phyloP scores from a whole-genome alignment of 2,329 filamentous ascomycete species.

The Fusarium udum region DNA sequence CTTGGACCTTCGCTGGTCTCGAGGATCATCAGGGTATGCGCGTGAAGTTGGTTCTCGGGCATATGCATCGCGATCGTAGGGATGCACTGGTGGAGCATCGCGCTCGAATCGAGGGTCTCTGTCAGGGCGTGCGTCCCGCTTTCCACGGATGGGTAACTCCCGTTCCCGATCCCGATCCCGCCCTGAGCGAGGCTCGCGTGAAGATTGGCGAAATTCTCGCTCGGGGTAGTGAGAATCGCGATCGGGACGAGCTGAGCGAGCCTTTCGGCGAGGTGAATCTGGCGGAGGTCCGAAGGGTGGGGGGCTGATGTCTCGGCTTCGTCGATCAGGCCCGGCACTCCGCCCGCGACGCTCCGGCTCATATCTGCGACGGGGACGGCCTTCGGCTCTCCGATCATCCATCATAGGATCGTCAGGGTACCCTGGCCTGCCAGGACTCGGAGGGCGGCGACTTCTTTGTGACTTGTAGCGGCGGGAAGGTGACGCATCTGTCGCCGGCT shows the following conservation, averaged over 20 bases:
- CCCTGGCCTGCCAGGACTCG: constrained; percentile 26
- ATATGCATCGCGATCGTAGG: constrained; percentile 19
- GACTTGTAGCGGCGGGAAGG: constrained; percentile 40
- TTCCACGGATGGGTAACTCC: constrained; percentile 17
- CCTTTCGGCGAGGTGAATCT: constrained; percentile 32
- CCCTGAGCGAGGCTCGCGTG: constrained; percentile 16
- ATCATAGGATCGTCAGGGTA: constrained; percentile 28
- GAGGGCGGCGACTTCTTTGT: constrained; percentile 31
- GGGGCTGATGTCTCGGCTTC: constrained; percentile 25
- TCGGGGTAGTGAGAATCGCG: constrained; percentile 13
- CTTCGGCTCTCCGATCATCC: constrained; percentile 12
- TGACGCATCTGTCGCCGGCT: constrained; percentile 11
- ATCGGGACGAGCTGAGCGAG: constrained; percentile 29
- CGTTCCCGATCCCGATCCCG: constrained; percentile 20
- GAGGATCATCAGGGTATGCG: constrained; percentile 4
- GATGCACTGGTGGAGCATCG: constrained; percentile 5
- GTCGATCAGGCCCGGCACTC: constrained; percentile 30
- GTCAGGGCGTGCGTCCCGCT: constrained; percentile 13
- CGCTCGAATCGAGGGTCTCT: constrained; percentile 18
- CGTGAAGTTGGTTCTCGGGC: constrained; percentile 1
- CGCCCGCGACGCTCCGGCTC: constrained; percentile 38
- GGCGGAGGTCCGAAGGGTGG: constrained; percentile 29
- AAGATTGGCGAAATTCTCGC: constrained; percentile 4
- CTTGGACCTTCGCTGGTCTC: constrained; percentile 1
- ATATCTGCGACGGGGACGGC: constrained; percentile 13